phyloP scores from a whole-genome alignment of 768 basidiomycete genomes.

The Hebeloma cylindrosporum region DNA sequence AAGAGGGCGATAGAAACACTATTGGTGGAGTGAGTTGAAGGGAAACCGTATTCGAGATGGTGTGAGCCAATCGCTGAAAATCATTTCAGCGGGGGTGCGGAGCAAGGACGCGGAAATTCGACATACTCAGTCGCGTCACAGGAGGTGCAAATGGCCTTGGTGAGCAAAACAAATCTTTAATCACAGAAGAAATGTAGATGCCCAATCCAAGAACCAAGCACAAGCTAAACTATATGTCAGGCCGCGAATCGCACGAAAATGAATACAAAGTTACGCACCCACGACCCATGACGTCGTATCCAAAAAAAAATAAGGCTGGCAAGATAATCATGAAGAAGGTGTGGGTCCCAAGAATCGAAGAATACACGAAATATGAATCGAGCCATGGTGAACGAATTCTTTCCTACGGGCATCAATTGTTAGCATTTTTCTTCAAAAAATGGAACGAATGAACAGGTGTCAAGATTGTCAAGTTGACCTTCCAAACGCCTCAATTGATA shows the following conservation, averaged over 20 bases:
- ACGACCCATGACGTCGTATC: conserved; percentile 64
- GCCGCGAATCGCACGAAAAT: neutral
- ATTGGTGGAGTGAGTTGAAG: conserved; percentile 94
- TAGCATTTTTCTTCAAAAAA: conserved; percentile 5
- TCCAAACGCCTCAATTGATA: too few relatives aligned
- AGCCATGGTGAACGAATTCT: conserved; percentile 62
- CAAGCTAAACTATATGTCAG: conserved; percentile 41
- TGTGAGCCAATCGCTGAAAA: conserved; percentile 68
- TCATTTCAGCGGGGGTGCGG: neutral
- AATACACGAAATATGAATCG: conserved; percentile 82
- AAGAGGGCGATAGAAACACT: conserved; percentile 87
- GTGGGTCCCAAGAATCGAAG: conserved; percentile 78
- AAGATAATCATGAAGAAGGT: conserved; percentile 93
- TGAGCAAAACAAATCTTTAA: conserved; percentile 88
- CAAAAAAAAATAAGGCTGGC: conserved; percentile 89
- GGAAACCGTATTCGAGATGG: conserved; percentile 93
- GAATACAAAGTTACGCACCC: conserved; percentile 52
- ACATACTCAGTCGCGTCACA: conserved; percentile 82
- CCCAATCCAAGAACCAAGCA: conserved; percentile 72
- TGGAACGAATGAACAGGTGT: neutral
- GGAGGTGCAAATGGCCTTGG: conserved; percentile 92
- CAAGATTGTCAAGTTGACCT: too few relatives aligned
- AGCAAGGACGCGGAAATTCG: neutral
- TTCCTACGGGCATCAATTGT: conserved; percentile 32
- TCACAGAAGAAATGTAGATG: conserved; percentile 82